Conservation (phyloP, 2,329 filamentous ascomycete species). For the Colletotrichum aenigma region DNA sequence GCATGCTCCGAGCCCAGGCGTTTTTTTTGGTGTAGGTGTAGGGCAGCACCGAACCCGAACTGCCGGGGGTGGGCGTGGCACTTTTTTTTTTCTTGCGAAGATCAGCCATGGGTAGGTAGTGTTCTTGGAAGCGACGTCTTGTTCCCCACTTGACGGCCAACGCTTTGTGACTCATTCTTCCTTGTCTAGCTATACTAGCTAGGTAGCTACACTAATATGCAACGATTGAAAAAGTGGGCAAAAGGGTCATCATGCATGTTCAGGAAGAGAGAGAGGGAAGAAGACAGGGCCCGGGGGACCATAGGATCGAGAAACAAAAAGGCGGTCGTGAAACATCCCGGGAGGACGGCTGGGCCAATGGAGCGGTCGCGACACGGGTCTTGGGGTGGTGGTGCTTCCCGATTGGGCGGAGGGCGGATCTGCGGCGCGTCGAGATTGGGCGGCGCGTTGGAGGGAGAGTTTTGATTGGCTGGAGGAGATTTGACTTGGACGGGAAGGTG, state of each 20-base stretch:
- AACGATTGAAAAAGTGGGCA: not conserved
- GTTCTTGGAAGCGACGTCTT: not conserved
- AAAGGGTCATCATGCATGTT: not conserved
- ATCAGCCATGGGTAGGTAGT: not conserved
- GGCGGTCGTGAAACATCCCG: constrained; percentile 19
- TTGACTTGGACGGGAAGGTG: not conserved
- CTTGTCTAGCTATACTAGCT: not conserved
- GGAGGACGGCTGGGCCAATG: constrained; percentile 18
- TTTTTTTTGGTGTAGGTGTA: not conserved
- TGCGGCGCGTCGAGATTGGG: constrained; percentile 22
- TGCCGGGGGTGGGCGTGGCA: not conserved
- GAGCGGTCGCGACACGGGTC: constrained; percentile 7
- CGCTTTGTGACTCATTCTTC: constrained; percentile 14
- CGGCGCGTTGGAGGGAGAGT: not conserved
- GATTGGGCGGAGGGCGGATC: constrained; percentile 8
- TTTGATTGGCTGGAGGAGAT: not conserved
- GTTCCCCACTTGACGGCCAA: not conserved
- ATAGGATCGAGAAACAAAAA: constrained; percentile 16
- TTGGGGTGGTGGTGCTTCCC: not conserved
- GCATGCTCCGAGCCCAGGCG: not conserved
- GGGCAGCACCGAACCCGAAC: not conserved
- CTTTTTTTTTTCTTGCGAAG: not conserved
- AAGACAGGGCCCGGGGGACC: not conserved
- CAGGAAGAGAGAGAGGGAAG: not conserved
- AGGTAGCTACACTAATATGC: not conserved